Evolutionary conservation across 495 filamentous ascomycete genomes (phyloP).

Genomic region (Penicillium odoratum): DNA sequence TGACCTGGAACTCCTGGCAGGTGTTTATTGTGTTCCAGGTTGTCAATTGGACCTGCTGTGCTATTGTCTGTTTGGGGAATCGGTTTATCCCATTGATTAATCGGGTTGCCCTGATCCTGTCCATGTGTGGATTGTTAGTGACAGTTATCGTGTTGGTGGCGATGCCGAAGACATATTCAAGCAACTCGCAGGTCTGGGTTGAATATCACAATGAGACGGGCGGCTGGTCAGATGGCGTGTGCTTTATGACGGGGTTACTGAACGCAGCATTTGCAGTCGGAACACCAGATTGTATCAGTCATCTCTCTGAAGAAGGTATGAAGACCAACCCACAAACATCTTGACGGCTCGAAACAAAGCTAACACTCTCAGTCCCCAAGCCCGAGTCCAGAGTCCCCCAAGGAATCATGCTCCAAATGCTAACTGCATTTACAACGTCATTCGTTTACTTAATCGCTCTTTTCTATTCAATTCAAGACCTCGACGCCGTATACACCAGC

Average conservation of each 20-base stretch:
- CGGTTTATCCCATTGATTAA: conserved; percentile 62
- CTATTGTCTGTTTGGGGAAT: conserved; percentile 67
- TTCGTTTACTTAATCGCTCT: conserved; percentile 31
- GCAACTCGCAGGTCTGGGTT: conserved; percentile 59
- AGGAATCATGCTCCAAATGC: conserved; percentile 58
- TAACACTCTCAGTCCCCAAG: conserved; percentile 19
- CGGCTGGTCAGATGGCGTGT: conserved; percentile 63
- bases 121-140: conserved; percentile 60
- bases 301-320: conserved; percentile 68
- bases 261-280: conserved; percentile 79
- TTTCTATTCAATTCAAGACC: conserved; percentile 68
- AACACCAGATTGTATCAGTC: conserved; percentile 68
- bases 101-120: conserved; percentile 60
- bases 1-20: conserved; percentile 63
- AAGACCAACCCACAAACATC: neutral
- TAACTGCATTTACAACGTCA: conserved; percentile 57
- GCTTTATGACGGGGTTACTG: conserved; percentile 69
- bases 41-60: conserved; percentile 61
- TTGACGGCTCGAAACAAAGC: neutral
- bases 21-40: conserved; percentile 69
- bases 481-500: conserved; percentile 54
- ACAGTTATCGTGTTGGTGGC: conserved; percentile 68
- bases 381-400: conserved; percentile 29
- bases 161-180: conserved; percentile 66
- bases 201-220: conserved; percentile 64